These are phyloP conservation scores for Lotmaria passim DNA, from an alignment of 208 protist genomes.

Conservation along the genomic window DNA sequence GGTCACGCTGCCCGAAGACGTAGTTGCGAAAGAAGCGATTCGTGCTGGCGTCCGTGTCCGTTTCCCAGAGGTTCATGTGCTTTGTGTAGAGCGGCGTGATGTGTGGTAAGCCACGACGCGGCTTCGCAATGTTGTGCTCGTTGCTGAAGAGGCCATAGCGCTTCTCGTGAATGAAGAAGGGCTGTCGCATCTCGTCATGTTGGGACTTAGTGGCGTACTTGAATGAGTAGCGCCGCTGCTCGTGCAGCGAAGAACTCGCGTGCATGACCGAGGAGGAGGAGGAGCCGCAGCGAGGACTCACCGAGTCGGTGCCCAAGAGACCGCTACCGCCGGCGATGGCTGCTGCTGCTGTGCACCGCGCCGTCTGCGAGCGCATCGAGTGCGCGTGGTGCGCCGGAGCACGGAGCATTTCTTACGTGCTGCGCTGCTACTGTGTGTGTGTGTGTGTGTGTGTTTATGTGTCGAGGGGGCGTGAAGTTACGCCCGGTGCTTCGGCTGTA, in stretches of 20 bases:
- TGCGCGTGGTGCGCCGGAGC: constrained; percentile 21
- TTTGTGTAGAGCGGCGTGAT: constrained; percentile 79
- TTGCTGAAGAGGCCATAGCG: constrained; percentile 86
- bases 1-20: constrained; percentile 77
- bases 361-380: constrained; percentile 23
- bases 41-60: constrained; percentile 84
- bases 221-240: constrained; percentile 81
- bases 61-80: constrained; percentile 90
- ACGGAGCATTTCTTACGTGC: constrained; percentile 21
- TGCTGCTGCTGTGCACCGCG: constrained; percentile 26
- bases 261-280: not conserved
- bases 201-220: constrained; percentile 86
- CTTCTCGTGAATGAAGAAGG: constrained; percentile 87
- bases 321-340: constrained; percentile 31
- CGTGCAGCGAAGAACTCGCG: constrained; percentile 20
- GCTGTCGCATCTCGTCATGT: constrained; percentile 83
- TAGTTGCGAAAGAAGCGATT: constrained; percentile 88
- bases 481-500: no score
- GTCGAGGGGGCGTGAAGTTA: no score
- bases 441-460: not conserved
- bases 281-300: not conserved
- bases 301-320: constrained; percentile 16
- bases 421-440: not conserved
- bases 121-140: constrained; percentile 72
- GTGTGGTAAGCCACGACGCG: constrained; percentile 70